Evolutionary conservation across 192 early-diverging fungal species (phyloP).

Genomic region (Podila clonocystis): DNA sequence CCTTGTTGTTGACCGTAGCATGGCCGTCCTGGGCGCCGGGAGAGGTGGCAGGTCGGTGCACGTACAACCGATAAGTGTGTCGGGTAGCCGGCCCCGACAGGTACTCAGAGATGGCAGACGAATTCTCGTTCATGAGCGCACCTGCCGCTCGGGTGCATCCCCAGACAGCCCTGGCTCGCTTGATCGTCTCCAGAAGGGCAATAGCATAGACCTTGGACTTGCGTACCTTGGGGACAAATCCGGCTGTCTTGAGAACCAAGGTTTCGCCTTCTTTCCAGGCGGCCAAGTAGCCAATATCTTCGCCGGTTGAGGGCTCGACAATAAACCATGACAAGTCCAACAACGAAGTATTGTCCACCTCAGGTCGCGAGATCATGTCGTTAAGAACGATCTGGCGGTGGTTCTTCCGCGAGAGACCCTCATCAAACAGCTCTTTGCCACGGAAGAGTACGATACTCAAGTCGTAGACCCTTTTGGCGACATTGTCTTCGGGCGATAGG

Average conservation of each 20-base stretch:
- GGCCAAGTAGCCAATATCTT: constrained; percentile 36
- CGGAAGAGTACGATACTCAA: constrained; percentile 33
- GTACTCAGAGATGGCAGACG: constrained; percentile 5
- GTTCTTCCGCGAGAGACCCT: constrained; percentile 7
- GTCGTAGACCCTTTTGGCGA: constrained; percentile 31
- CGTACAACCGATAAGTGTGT: constrained; percentile 40
- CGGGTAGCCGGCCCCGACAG: constrained; percentile 14
- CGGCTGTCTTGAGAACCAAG: constrained; percentile 32
- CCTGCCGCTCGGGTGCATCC: constrained; percentile 16
- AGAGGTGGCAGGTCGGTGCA: neutral
- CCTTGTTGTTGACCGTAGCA: neutral
- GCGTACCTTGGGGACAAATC: constrained; percentile 10
- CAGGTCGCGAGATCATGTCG: constrained; percentile 39
- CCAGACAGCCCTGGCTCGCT: constrained; percentile 35
- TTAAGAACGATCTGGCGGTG: constrained; percentile 38
- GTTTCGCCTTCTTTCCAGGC: constrained; percentile 33
- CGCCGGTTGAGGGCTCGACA: constrained; percentile 12
- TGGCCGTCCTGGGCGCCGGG: neutral
- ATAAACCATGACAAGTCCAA: constrained; percentile 36
- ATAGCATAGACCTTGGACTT: constrained; percentile 30
- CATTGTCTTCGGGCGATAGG: constrained; percentile 26
- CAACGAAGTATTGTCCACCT: constrained; percentile 37
- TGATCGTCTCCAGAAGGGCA: constrained; percentile 8
- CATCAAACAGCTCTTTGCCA: constrained; percentile 46
- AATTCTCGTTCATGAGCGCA: constrained; percentile 35